phyloP scores from a whole-genome alignment of 2,329 filamentous ascomycete species.

The Fusarium torulosum region DNA sequence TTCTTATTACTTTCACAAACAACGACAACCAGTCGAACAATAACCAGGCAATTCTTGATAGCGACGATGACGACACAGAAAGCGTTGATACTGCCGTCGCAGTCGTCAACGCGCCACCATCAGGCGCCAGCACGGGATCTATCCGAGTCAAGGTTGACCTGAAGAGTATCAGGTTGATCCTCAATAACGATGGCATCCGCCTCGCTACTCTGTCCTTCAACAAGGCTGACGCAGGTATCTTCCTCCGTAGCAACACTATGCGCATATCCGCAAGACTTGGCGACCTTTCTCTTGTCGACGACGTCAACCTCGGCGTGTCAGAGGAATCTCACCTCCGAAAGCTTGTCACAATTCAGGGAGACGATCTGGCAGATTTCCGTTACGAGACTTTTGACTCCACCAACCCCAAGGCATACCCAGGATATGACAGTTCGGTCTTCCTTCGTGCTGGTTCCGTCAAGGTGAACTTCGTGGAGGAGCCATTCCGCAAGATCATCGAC shows the following conservation, averaged over 20 bases:
- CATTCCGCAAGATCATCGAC: constrained; percentile 97
- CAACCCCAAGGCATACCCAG: constrained; percentile 80
- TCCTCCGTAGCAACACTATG: constrained; percentile 88
- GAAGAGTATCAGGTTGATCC: constrained; percentile 90
- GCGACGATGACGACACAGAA: constrained; percentile 54
- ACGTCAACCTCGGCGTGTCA: constrained; percentile 90
- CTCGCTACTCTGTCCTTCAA: constrained; percentile 93
- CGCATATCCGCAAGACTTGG: constrained; percentile 87
- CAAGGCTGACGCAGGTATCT: constrained; percentile 91
- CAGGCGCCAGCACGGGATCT: constrained; percentile 69
- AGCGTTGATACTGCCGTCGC: constrained; percentile 55
- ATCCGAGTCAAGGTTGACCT: constrained; percentile 94
- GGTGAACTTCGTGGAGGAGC: constrained; percentile 96
- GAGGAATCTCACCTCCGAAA: constrained; percentile 84
- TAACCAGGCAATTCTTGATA: constrained; percentile 55
- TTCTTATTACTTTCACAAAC: constrained; percentile 88
- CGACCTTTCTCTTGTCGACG: constrained; percentile 89
- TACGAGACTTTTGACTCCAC: constrained; percentile 93
- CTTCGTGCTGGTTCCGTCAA: constrained; percentile 95
- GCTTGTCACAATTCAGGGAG: constrained; percentile 92
- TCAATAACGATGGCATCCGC: constrained; percentile 97
- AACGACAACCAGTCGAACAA: constrained; percentile 59
- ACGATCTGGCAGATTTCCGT: constrained; percentile 95
- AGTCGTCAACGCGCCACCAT: constrained; percentile 45
- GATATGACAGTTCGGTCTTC: constrained; percentile 92